Conservation (phyloP, 1,284 basidiomycete species). For the Tausonia pullulans region DNA sequence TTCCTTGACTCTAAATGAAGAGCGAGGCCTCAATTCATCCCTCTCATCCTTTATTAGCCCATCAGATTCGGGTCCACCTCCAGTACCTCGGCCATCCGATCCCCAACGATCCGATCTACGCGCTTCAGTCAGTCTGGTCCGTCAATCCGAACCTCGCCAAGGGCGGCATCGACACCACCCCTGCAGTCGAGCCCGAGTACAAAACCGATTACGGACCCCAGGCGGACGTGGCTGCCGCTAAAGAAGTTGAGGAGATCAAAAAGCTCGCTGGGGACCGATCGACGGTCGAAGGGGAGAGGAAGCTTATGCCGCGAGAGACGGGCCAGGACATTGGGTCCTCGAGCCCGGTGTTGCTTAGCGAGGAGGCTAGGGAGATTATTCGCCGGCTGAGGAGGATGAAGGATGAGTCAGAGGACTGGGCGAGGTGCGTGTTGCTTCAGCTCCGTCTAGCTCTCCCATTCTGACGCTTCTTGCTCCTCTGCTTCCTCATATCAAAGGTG, state of each 20-base stretch:
- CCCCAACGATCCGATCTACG: conserved; percentile 82
- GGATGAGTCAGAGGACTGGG: conserved; percentile 88
- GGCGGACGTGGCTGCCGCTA: conserved; percentile 9
- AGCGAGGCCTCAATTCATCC: neutral
- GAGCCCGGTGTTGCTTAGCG: conserved; percentile 72
- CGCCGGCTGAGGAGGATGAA: conserved; percentile 75
- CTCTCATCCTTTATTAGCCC: conserved; percentile 44
- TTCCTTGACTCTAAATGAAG: too few relatives aligned
- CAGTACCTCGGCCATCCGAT: conserved; percentile 92
- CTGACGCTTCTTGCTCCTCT: neutral
- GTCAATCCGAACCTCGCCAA: conserved; percentile 47
- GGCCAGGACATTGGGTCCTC: conserved; percentile 80
- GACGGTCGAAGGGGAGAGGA: conserved; percentile 18
- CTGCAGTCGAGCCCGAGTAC: neutral
- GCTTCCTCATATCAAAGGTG: conserved; percentile 37
- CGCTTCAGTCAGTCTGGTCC: conserved; percentile 72
- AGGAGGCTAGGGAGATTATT: conserved; percentile 73
- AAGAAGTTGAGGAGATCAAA: conserved; percentile 16
- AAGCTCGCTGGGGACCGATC: neutral
- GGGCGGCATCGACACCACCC: conserved; percentile 60
- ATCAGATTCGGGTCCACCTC: conserved; percentile 90
- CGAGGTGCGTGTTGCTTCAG: conserved; percentile 32
- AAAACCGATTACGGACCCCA: conserved; percentile 13
- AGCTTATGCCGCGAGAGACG: conserved; percentile 52
- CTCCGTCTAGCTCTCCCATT: neutral